Base-by-base conservation (phyloP, 352 stramenopile species). In the Globisporangium uncinulatum region DNA sequence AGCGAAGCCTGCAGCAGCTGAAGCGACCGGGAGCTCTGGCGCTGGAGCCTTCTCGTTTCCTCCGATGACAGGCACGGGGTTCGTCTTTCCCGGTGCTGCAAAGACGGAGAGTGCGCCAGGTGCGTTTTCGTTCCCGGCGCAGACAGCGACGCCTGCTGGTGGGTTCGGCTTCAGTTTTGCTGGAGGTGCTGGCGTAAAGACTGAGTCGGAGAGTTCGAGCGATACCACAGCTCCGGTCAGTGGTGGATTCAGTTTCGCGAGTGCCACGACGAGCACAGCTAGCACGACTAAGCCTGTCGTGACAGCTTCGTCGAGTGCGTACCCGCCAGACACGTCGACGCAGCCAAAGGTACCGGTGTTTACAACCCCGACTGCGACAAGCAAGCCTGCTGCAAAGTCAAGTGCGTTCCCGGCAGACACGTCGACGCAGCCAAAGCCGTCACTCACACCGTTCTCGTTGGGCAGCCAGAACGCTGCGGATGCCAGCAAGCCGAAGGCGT, bases 31-130 rank as follows among this genome's bases (percentile, higher is more conserved):
- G 9, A 50, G 41, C 20, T 66, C 65, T 37, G 3, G 39, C 15
- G 13, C 56, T 51, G 51, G 50, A 15, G 69, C 62, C 6, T 69
- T 76, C 56, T 71, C 62, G 8, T 76, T 73, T 61, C 29, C 46
- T 37, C 32, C 46, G 21, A 37, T 20, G 46, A 10, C 21, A n/a
- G 21, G 21, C 21, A 37, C 46, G 20, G 46, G 46, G 9, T 52
- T 52, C 46, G 29, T 37, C 6, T 52, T 52, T n/a, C 46, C 46
- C 32, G 46, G 46, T 11, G 47, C 31, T 4, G 34, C 21, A 14
- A 67, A 58, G 14, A 36, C 44, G 11, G 15, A 31, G 2, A 36
- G 11, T 39, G 50, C 21, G 24, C 24, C 24, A 13, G 15, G 21
- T 11, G 31, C 6, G 2, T 52, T 52, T 19, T 17, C 6, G 31